Base-by-base conservation (phyloP, 73 alveolate genomes). In the Breviolum minutum region DNA sequence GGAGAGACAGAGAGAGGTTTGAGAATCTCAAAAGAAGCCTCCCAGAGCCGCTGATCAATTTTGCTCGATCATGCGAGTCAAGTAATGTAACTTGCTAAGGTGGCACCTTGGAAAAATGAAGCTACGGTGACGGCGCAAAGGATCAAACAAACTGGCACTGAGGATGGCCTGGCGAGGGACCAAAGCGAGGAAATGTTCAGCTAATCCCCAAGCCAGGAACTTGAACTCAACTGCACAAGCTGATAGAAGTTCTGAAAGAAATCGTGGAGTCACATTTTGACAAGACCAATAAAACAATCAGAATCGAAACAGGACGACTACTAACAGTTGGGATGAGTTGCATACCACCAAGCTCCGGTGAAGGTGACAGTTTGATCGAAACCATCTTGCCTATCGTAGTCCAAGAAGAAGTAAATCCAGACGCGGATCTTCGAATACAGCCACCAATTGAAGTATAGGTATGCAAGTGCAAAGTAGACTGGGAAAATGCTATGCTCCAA, bases 391-490 rank as follows among this genome's bases (percentile, higher is more conserved):
- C 98, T 73, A 80, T 92, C 81, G 30, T 92, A 92, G 81, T 92
- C 98, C 79, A 92, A 68, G 98, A 92, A 92, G 90, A 92, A 92
- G 81, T 92, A 92, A 90, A 92, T 92, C 98, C 98, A 92, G 79
- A 92, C 91, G 16, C 71, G 54, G 69, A 92, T 92, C 91, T 92
- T 92, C 80, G 98, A 92, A 80, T 92, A 92, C 62, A 92, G 98
- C 91, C 90, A 92, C 98, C 98, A 92, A 48, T 92, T 92, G 81
- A 80, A 92, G 98, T 92, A 92, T 12, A 92, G 79, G 66, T 92
- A 92, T 5, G 91, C 32, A 8, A 92, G 61, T 16, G 91, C 90
- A 32, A 92, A 92, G 98, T 92, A 92, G 40, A 92, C 98, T 19
- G 98, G 98, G 60, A 92, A 92, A 80, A 92, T 74, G 86, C 91